Evolutionary conservation across 1,139 yeast species (phyloP).

Genomic region (Nakaseomyces nivariensis): DNA sequence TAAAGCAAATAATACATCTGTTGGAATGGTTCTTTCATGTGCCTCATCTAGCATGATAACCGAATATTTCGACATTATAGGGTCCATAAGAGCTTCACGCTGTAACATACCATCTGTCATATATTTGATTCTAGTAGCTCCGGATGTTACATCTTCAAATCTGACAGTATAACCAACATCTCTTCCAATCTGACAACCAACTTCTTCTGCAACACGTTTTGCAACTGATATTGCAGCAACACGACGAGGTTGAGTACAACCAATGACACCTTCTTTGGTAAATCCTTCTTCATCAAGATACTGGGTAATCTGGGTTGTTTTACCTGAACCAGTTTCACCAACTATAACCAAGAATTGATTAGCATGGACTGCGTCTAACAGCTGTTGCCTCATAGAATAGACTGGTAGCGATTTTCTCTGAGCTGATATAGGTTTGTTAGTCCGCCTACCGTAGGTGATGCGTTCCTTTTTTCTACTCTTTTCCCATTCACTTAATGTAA

Average conservation of each 20-base stretch:
- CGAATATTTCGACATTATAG: constrained; percentile 60
- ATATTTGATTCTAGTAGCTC: constrained; percentile 63
- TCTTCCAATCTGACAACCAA: constrained; percentile 59
- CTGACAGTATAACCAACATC: constrained; percentile 84
- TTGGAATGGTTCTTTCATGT: constrained; percentile 89
- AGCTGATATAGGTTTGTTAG: constrained; percentile 42
- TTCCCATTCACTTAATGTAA: constrained; percentile 42
- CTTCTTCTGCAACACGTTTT: constrained; percentile 79
- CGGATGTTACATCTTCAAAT: constrained; percentile 67
- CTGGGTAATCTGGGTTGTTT: constrained; percentile 92
- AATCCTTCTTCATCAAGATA: constrained; percentile 78
- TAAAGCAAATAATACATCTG: constrained; percentile 83
- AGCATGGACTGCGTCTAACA: constrained; percentile 50
- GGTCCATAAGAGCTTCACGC: constrained; percentile 71
- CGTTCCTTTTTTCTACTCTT: constrained; percentile 34
- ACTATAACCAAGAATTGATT: constrained; percentile 80
- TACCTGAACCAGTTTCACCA: constrained; percentile 97
- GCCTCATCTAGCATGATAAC: constrained; percentile 92
- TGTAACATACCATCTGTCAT: constrained; percentile 94
- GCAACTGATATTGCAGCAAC: constrained; percentile 96
- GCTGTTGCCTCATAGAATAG: constrained; percentile 47
- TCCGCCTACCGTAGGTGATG: constrained; percentile 45
- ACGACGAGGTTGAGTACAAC: constrained; percentile 92
- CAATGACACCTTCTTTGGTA: constrained; percentile 49
- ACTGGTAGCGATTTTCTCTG: constrained; percentile 77